Evolutionary conservation across 2,329 filamentous ascomycete species (phyloP).

Genomic region (Exserohilum rostratum): DNA sequence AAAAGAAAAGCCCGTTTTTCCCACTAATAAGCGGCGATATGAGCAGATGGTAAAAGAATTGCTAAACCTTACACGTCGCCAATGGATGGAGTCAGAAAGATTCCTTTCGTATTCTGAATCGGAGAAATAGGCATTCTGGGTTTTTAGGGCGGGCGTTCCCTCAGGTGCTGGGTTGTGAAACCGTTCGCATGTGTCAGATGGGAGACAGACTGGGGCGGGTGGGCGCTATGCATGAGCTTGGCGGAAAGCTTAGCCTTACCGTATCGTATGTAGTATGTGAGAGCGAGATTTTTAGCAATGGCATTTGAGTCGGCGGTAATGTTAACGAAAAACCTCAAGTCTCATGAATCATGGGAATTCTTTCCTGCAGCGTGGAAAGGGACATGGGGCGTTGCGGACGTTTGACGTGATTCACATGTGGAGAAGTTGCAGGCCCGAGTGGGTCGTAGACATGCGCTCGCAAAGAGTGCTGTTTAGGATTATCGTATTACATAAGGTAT

Average conservation of each 20-base stretch:
- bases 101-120: too few relatives aligned
- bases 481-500: conserved; percentile 9
- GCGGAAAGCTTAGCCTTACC: conserved; percentile 27
- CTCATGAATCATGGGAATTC: too few relatives aligned
- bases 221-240: conserved; percentile 25
- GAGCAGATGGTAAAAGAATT: too few relatives aligned
- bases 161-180: conserved; percentile 23
- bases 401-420: conserved; percentile 3
- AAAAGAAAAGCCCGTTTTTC: too few relatives aligned
- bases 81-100: conserved; percentile 10
- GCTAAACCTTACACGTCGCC: conserved; percentile 24
- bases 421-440: background rate
- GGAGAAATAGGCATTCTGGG: too few relatives aligned
- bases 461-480: conserved; percentile 1
- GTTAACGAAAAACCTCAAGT: too few relatives aligned
- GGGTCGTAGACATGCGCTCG: background rate
- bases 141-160: conserved; percentile 5
- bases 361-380: too few relatives aligned
- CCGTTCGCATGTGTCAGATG: conserved; percentile 25
- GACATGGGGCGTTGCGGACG: too few relatives aligned
- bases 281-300: too few relatives aligned
- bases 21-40: too few relatives aligned
- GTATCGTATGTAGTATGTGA: too few relatives aligned
- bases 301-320: too few relatives aligned
- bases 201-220: conserved; percentile 12